phyloP scores from a whole-genome alignment of 208 protist species.

The Trypanosomatidae sp. region DNA sequence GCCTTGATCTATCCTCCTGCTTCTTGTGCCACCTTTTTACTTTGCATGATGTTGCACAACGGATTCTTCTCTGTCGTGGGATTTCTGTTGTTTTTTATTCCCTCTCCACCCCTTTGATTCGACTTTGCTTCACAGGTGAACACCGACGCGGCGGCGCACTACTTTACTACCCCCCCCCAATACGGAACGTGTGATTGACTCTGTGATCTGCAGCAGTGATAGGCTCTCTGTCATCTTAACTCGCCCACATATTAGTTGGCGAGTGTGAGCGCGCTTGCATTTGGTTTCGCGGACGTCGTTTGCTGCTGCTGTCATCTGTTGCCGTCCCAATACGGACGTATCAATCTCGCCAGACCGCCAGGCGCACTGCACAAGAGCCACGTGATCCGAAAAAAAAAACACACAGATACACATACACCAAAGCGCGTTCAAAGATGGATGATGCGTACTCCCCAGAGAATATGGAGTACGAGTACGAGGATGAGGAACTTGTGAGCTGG shows the following conservation, averaged over 20 bases:
- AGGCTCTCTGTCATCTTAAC: background rate
- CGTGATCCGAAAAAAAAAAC: background rate
- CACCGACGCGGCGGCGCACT: too few relatives aligned
- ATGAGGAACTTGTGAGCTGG: slow-evolving; percentile 95
- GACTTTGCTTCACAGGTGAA: too few relatives aligned
- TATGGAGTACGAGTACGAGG: slow-evolving; percentile 66
- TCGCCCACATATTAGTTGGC: background rate
- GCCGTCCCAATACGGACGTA: background rate
- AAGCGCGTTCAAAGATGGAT: slow-evolving; percentile 19
- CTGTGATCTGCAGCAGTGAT: background rate
- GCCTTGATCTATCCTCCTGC: background rate
- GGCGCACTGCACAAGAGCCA: background rate
- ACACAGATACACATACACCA: too few relatives aligned
- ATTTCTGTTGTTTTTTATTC: background rate
- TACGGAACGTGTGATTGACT: background rate
- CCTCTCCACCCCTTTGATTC: too few relatives aligned
- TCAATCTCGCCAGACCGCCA: background rate
- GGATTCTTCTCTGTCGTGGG: background rate
- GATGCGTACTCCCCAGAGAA: slow-evolving; percentile 50
- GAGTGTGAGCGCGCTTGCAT: background rate
- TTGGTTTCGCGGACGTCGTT: background rate
- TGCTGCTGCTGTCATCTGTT: background rate
- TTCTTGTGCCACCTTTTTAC: background rate
- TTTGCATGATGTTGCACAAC: background rate
- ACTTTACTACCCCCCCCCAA: background rate